Evolutionary conservation across 2,329 filamentous ascomycete genomes (phyloP).

Genomic region (Dactylellina haptotyla): DNA sequence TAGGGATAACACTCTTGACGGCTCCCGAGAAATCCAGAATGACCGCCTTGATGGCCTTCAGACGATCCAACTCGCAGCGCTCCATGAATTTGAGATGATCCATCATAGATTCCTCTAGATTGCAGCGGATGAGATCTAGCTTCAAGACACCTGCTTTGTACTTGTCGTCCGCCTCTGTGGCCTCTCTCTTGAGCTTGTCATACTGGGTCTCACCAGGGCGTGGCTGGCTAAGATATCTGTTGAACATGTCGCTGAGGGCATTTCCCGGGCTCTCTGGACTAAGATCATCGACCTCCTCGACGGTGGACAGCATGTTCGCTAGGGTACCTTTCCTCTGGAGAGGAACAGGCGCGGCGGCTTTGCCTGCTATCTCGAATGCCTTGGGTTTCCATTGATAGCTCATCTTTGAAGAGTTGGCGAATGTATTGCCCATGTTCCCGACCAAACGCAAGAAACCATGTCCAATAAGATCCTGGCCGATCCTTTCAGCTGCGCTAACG

Average conservation of each 20-base stretch:
- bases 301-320: slow-evolving; percentile 75
- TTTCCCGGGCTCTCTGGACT: slow-evolving; percentile 81
- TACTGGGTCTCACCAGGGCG: slow-evolving; percentile 93
- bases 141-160: slow-evolving; percentile 89
- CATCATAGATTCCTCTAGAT: slow-evolving; percentile 93
- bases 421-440: slow-evolving; percentile 92
- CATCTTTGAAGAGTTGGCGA: slow-evolving; percentile 97
- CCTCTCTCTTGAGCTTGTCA: slow-evolving; percentile 87
- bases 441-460: slow-evolving; percentile 89
- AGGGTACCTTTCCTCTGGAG: slow-evolving; percentile 82
- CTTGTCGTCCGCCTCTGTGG: slow-evolving; percentile 87
- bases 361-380: slow-evolving; percentile 84
- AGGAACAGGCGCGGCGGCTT: slow-evolving; percentile 60
- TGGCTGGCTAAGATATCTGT: slow-evolving; percentile 90
- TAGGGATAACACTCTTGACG: slow-evolving; percentile 97
- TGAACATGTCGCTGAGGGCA: slow-evolving; percentile 86
- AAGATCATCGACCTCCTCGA: slow-evolving; percentile 65
- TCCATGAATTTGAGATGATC: slow-evolving; percentile 95
- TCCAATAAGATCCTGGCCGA: slow-evolving; percentile 89
- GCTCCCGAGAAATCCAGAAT: slow-evolving; percentile 97
- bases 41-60: slow-evolving; percentile 98
- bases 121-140: slow-evolving; percentile 89
- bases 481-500: slow-evolving; percentile 89
- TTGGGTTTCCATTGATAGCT: slow-evolving; percentile 97
- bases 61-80: slow-evolving; percentile 91